Base-by-base conservation (phyloP, 2,329 filamentous ascomycete species). In the Aureobasidium melanogenum region DNA sequence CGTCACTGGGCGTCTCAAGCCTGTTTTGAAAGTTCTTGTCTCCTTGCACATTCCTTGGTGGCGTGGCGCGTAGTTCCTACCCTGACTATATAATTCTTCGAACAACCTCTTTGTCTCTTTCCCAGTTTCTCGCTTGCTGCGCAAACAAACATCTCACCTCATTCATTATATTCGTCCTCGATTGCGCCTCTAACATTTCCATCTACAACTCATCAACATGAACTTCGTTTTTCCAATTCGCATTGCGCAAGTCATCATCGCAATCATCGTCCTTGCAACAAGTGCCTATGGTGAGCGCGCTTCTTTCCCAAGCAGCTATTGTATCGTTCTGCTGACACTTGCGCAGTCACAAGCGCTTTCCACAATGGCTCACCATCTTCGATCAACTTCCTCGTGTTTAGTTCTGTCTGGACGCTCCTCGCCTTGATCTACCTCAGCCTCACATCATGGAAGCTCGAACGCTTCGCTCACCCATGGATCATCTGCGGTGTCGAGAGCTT, bases 381-480 rank as follows among this genome's bases (percentile, higher is more conserved):
- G 38, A 77, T 88, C 71, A 85, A 86, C 75, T 96, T 94, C 77
- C 82, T 93, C 75, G 79, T 96, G 74, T 96, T 96, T 81, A 81
- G 80, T 71, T 79, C 84, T 43, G 78, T 91, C 67, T 95, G 89
- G 88, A 88, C 89, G 1, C 72, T 91, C 51, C 80, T 94, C 64
- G 76, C 78, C 1, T 79, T 93, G 36, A 73, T 82, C 60, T 93
- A 91, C 73, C 81, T 95, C 63, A 79, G 85, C 67, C 64, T 92
- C 54, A 79, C 85, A 2, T 88, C 89, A 0, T 69, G 66, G 69
- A 69, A 63, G 26, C 70, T 70, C 62, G 65, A 66, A 55, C 65
- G 68, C 28, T 68, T 84, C 12, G 85, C 86, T 67, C 84, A 90
- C 72, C 82, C 80, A 57, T 83, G 84, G 55, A 84, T 80, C 47